Evolutionary conservation across 306 rosid genomes (phyloP), one percentile per base, ranked within the genome.

Genomic region (Pachyrhizus erosus): DNA sequence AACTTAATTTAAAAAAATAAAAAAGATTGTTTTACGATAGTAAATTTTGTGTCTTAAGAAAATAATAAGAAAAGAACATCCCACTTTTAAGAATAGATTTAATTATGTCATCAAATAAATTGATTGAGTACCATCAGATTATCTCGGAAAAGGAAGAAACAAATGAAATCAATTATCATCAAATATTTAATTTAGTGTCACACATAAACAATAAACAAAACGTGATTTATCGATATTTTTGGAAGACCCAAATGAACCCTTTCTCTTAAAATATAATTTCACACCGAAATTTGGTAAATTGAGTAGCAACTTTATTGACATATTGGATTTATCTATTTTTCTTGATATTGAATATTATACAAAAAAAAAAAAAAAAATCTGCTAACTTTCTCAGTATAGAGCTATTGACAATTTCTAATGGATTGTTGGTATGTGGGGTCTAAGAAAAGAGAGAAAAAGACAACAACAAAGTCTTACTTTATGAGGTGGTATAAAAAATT

Each of bases 401-500:
- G 37, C 42, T n/a, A 3, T 31, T 67, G 24, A 78, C 29, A 51
- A 51, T 49, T 68, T 23, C 15, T 39, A 17, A 23, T 17, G 37
- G 13, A 64, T 34, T 54, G 20, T 42, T 24, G 12, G 7, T 34
- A n/a, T 18, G 79, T 80, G 79, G 71, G 79, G 73, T 73, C 49
- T 48, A 69, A 9, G n/a, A 62, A 81, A 52, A 58, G 65, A 17
- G 46, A 24, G 46, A 64, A 66, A 15, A 60, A 65, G 46, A 39
- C 13, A 12, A 40, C 21, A 66, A 52, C 39, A 75, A 21, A 79
- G 79, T 71, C 76, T 49, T 26, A 26, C 75, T 69, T 86, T 78
- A 26, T 76, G 43, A 18, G 73, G 70, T 75, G 80, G 81, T 54
- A 82, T 51, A 20, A 58, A 71, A 77, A 76, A 67, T 18, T 73